A percentile compares a stretch with the other conserved stretches of the same genome.
phyloP scores from a whole-genome alignment of 2,329 filamentous ascomycete species.

The Botrytis squamosa region DNA sequence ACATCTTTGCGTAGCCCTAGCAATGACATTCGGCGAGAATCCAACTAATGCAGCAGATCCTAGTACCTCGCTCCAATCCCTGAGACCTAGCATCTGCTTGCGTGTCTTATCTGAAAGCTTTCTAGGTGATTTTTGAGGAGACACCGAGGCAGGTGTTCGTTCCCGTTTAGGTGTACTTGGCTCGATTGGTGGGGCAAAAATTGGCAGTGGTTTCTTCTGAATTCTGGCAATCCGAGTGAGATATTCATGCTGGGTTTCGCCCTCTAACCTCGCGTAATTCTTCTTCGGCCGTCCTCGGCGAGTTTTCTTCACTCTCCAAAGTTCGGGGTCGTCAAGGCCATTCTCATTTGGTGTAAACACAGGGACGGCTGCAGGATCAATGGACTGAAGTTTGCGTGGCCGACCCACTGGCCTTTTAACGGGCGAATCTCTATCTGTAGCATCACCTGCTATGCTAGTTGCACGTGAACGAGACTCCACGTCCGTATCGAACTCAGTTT shows the following conservation, averaged over 20 bases:
- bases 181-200: slow-evolving; percentile 30
- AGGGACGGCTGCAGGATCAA: slow-evolving; percentile 18
- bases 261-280: slow-evolving; percentile 32
- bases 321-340: slow-evolving; percentile 12
- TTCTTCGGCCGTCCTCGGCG: slow-evolving; percentile 33
- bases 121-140: slow-evolving; percentile 19
- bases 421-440: not conserved
- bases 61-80: slow-evolving; percentile 85
- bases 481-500: slow-evolving; percentile 39
- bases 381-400: slow-evolving; percentile 33
- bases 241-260: slow-evolving; percentile 45
- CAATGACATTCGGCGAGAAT: slow-evolving; percentile 63
- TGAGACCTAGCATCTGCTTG: slow-evolving; percentile 29
- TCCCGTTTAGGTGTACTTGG: slow-evolving; percentile 9
- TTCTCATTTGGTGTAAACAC: not conserved
- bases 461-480: slow-evolving; percentile 22
- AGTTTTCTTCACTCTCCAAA: slow-evolving; percentile 28
- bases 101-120: slow-evolving; percentile 10
- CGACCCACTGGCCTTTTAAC: slow-evolving; percentile 26
- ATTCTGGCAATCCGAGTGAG: slow-evolving; percentile 48
- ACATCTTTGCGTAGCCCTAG: slow-evolving; percentile 71
- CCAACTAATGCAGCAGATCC: slow-evolving; percentile 74
- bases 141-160: not conserved
- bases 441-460: slow-evolving; percentile 3
- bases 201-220: slow-evolving; percentile 44